Conservation (phyloP, 2,329 filamentous ascomycete species). For the Hymenoscyphus infarciens region DNA sequence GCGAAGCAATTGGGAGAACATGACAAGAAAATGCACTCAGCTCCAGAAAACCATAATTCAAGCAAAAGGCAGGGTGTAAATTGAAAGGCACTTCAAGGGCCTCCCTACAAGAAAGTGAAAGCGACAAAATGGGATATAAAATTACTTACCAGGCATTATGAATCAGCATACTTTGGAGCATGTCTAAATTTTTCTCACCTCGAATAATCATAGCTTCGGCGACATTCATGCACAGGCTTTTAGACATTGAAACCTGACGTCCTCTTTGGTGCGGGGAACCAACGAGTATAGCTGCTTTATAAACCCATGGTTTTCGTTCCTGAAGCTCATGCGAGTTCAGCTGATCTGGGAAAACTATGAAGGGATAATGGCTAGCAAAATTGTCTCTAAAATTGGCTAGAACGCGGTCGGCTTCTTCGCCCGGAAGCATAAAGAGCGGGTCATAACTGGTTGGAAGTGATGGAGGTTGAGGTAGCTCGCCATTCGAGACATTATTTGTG, state of each 20-base stretch:
- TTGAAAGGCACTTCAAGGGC: not conserved
- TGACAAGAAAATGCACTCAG: no score
- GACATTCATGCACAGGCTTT: slow-evolving; percentile 21
- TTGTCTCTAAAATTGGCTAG: slow-evolving; percentile 18
- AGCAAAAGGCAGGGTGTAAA: not conserved
- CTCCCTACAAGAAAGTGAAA: not conserved
- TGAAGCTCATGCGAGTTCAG: slow-evolving; percentile 18
- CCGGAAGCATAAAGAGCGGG: not conserved
- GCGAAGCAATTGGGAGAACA: no score
- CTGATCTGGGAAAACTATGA: slow-evolving; percentile 18
- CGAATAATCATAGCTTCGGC: slow-evolving; percentile 20
- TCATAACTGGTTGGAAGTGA: not conserved
- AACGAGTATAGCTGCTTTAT: slow-evolving; percentile 21
- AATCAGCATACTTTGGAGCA: slow-evolving; percentile 26
- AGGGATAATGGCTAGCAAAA: slow-evolving; percentile 23
- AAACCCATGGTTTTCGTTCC: slow-evolving; percentile 21
- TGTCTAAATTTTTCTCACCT: slow-evolving; percentile 27
- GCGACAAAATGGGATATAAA: not conserved
- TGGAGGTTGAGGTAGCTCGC: not conserved
- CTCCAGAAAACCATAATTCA: no score
- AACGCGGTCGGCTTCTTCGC: slow-evolving; percentile 15
- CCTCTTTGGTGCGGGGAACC: slow-evolving; percentile 16
- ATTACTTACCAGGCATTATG: slow-evolving; percentile 26
- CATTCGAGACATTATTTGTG: not conserved
- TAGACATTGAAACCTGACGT: slow-evolving; percentile 20